Percentiles rank a stretch among this genome's conserved stretches.
Conservation (phyloP, 2,329 filamentous ascomycete genomes). For the Neophaeococcomyces mojaviensis region DNA sequence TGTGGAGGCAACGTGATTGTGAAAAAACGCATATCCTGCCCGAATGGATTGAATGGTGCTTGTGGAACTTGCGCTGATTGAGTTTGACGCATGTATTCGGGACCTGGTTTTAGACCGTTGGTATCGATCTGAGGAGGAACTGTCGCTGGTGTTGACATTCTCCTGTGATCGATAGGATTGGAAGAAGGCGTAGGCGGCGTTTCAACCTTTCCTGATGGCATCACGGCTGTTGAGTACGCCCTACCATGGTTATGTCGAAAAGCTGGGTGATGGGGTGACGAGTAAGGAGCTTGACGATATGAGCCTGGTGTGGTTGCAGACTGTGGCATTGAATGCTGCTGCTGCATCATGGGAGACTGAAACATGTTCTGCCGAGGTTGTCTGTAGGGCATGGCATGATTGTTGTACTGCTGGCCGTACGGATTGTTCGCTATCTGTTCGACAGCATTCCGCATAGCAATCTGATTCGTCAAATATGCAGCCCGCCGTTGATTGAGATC, state of each 20-base stretch:
- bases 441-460: conserved; percentile 48
- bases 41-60: conserved; percentile 17
- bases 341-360: conserved; percentile 25
- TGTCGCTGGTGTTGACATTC: conserved; percentile 38
- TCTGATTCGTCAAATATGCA: conserved; percentile 50
- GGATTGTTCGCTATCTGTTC: conserved; percentile 37
- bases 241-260: conserved; percentile 17
- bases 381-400: conserved; percentile 33
- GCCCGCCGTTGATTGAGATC: conserved; percentile 57
- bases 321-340: conserved; percentile 16
- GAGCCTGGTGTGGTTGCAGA: conserved; percentile 14
- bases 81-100: conserved; percentile 18
- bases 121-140: conserved; percentile 12
- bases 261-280: conserved; percentile 26
- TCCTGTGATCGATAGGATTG: conserved; percentile 25
- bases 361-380: conserved; percentile 28
- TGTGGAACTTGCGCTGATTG: conserved; percentile 26
- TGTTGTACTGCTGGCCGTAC: conserved; percentile 30
- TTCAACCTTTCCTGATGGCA: conserved; percentile 19
- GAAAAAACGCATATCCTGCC: conserved; percentile 35
- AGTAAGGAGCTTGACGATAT: conserved; percentile 39
- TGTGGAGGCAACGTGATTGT: conserved; percentile 45
- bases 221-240: conserved; percentile 17
- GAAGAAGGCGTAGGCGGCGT: conserved; percentile 28
- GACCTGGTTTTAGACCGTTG: conserved; percentile 11